Conservation (phyloP, 108 stramenopile genomes). For the Cyclotella distinguenda region DNA sequence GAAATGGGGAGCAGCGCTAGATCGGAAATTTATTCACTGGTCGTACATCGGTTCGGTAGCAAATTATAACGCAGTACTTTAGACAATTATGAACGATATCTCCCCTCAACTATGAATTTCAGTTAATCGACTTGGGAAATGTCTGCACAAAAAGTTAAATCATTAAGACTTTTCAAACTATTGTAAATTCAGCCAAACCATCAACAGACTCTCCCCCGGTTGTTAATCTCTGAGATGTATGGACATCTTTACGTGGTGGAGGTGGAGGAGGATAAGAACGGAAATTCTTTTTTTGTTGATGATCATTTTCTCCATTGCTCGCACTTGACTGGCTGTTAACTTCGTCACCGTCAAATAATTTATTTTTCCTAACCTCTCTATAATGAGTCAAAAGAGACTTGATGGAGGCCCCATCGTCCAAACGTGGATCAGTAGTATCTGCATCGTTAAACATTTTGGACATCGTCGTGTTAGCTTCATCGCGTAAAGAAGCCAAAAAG, state of each 20-base stretch:
- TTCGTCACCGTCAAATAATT: constrained; percentile 15
- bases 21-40: constrained; percentile 50
- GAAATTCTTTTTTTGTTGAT: constrained; percentile 3
- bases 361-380: constrained; percentile 44
- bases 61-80: too few species aligned
- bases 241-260: constrained; percentile 20
- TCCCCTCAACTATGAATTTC: too few species aligned
- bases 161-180: constrained; percentile 17
- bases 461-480: constrained; percentile 32
- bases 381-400: constrained; percentile 43
- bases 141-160: not conserved
- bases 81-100: too few species aligned
- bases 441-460: constrained; percentile 26
- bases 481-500: constrained; percentile 27
- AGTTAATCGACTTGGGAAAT: too few species aligned
- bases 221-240: not conserved
- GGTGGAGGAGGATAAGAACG: constrained; percentile 29
- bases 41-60: constrained; percentile 13
- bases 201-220: constrained; percentile 16
- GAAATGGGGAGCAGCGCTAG: constrained; percentile 54
- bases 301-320: not conserved
- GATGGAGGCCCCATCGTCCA: constrained; percentile 49
- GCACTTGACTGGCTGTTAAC: not conserved
- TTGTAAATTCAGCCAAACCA: constrained; percentile 45
- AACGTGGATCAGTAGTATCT: constrained; percentile 29